phyloP scores from a whole-genome alignment of 805 yeast species.

The Candida sanyiensis region DNA sequence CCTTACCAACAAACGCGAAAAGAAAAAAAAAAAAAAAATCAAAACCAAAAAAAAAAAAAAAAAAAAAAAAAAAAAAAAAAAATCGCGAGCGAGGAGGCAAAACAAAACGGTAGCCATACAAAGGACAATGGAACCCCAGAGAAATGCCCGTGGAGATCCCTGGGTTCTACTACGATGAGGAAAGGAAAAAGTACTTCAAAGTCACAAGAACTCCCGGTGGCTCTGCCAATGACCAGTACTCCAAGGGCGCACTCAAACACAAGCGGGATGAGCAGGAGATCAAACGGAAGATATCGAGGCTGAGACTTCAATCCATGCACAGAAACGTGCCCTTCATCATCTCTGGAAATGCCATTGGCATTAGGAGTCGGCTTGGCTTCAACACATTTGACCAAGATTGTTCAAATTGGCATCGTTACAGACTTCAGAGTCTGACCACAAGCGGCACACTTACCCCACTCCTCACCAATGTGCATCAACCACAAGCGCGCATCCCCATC shows the following conservation, averaged over 20 bases:
- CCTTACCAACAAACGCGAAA: background rate
- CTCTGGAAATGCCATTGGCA: slow-evolving; percentile 4
- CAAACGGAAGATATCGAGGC: slow-evolving; percentile 3
- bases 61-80: too few relatives aligned
- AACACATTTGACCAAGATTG: slow-evolving; percentile 3
- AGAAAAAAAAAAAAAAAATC: too few relatives aligned
- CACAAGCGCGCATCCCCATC: background rate
- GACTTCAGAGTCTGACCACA: background rate
- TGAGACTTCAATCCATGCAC: slow-evolving; percentile 1
- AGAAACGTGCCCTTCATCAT: slow-evolving; percentile 3
- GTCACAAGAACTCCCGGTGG: slow-evolving; percentile 14
- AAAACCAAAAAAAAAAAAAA: background rate
- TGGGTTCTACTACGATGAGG: slow-evolving; percentile 22
- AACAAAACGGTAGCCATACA: background rate
- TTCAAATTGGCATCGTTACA: slow-evolving; percentile 4
- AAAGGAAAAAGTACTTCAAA: slow-evolving; percentile 25
- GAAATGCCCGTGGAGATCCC: slow-evolving; percentile 20
- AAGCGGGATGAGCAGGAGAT: slow-evolving; percentile 11
- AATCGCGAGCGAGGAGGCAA: background rate
- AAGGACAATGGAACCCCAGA: too few relatives aligned
- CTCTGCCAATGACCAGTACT: slow-evolving; percentile 13
- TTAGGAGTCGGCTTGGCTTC: background rate
- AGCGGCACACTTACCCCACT: background rate
- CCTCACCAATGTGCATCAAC: background rate
- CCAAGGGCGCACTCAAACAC: slow-evolving; percentile 10